These are phyloP conservation scores for Malus hybrid DNA, from an alignment of 331 rosid genomes.

Conservation along the genomic window DNA sequence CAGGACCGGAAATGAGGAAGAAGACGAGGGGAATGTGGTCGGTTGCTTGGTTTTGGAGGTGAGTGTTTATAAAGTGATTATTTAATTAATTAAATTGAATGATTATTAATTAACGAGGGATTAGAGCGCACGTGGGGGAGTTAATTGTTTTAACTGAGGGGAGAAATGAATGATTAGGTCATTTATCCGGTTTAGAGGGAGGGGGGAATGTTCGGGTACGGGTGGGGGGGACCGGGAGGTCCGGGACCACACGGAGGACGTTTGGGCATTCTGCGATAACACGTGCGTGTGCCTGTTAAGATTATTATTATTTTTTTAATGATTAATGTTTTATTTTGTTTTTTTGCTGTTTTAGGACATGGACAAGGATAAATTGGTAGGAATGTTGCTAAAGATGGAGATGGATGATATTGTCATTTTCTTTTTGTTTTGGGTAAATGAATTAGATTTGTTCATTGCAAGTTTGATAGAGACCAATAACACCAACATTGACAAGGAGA, in stretches of 20 bases:
- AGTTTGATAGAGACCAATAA: too few species aligned
- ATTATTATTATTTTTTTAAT: too few species aligned
- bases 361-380: too few species aligned
- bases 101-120: not conserved
- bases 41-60: not conserved
- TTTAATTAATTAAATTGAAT: not conserved
- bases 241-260: not conserved
- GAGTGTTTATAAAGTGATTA: not conserved
- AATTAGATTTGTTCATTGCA: too few species aligned
- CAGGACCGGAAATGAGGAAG: not conserved
- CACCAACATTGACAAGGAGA: too few species aligned
- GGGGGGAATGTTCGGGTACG: not conserved
- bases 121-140: not conserved
- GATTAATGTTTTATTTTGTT: not conserved
- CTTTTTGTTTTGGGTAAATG: too few species aligned
- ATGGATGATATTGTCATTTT: too few species aligned
- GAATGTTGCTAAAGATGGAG: too few species aligned
- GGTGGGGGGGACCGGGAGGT: not conserved
- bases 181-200: not conserved
- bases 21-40: not conserved
- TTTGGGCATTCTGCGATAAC: not conserved
- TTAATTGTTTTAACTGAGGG: not conserved
- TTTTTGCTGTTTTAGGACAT: not conserved
- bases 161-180: not conserved
- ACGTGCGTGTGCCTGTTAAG: not conserved